Base-by-base conservation (phyloP, 1,139 yeast species). In the Groenewaldozyma auringiensis region DNA sequence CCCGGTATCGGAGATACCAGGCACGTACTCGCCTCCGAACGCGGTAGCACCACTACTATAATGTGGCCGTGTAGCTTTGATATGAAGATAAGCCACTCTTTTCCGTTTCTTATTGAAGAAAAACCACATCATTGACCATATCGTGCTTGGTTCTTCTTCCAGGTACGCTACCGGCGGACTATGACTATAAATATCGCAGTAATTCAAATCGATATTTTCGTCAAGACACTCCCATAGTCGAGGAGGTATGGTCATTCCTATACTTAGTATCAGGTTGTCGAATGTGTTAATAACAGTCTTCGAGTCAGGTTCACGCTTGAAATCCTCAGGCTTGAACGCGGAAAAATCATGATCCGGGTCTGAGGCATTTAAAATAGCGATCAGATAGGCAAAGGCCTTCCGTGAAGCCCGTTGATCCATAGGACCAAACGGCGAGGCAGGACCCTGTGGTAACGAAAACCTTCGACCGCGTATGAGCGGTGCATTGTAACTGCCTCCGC, bases 271-370 rank as follows among this genome's bases (percentile, higher is more conserved):
- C 4, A 89, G 72, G 57, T 87, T 86, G 62, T 88, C 88, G 58
- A 92, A 83, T 45, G 81, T 78, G 44, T 82, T 76, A 41, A 86
- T 76, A 47, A 89, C 76, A 33, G 76, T 75, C 44, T 71, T 67
- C 9, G 75, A 58, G 33, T 73, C 68, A 4, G 69, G 59, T 38
- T 76, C 79, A 67, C 68, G 79, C 56, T 68, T 70, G 67, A 92
- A 95, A 53, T 87, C 88, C 17, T 82, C 78, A 1, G 98, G 98
- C 60, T 87, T 89, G 50, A 92, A 74, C 32, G 81, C 76, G 13
- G 94, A 78, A 58, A 89, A 92, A 61, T 92, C 98, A 60, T 92
- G 95, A 62, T 92, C 98, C 0, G 98, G 97, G 61, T 86, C 92
- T 1, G 94, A 82, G 9, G 94, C 86, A 63, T 92, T 92, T 46